Evolutionary conservation across 441 rosid genomes (phyloP), one percentile per base, ranked within the genome.

Genomic region (Pelargonium exstipulatum): DNA sequence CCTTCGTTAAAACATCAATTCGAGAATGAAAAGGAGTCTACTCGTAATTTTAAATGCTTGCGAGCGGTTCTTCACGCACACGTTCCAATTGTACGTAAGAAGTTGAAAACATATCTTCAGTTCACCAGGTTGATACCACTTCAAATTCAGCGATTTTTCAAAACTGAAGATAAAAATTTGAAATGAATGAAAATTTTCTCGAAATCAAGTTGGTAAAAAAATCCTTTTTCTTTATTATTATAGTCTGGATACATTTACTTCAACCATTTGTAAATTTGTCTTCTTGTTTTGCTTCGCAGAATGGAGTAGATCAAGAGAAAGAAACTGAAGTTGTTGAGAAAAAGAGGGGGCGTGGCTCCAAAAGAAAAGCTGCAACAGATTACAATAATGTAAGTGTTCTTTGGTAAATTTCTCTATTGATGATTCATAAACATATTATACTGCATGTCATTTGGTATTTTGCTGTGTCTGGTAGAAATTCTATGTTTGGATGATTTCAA

Each of bases 331-430:
- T 71, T 57, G 77, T 68, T 29, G 83, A 73, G 74, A 60, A 72
- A 66, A 91, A 85, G 81, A 78, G 64, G 64, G 88, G 92, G 5
- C 90, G 87, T 62, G 91, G 96, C 65, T 71, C 82, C 46, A 95
- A 95, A 73, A 85, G 97, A 80, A 91, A 88, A 86, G 85, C 85
- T 70, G 85, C 84, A 32, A 35, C 86, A 9, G 79, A 78, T 60
- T 85, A 74, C 81, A 85, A 90, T 79, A 74, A 86, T 76, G 98
- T 93, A 76, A 87, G 75, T 24, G 24, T 22, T 22, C 64, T 9
- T 22, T 7, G n/a, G 26, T 24, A 61, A 18, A 3, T 61, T 18
- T 60, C 35, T 9, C 5, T 51, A 51, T 51, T 3, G 18, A 51
- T 13, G 9, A 8, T 40, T 40, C 10, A 40, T 8, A 40, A 40